A percentile compares a stretch with the other conserved stretches of the same genome.
Evolutionary conservation across 2,329 filamentous ascomycete genomes (phyloP).

Genomic region (Thielaviopsis euricoi): DNA sequence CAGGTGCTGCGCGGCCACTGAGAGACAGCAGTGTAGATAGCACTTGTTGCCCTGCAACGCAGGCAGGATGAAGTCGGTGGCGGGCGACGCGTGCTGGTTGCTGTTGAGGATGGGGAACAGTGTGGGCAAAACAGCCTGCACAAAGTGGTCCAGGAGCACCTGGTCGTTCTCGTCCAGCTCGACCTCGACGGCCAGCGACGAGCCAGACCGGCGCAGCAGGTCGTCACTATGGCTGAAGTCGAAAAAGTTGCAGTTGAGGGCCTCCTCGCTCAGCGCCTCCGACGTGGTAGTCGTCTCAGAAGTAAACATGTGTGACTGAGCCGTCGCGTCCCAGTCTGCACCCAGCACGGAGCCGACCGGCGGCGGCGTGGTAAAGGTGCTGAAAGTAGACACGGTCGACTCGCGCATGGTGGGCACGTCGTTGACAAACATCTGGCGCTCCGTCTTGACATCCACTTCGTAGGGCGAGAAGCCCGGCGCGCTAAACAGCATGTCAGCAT

Average conservation of each 20-base stretch:
- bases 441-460: constrained; percentile 91
- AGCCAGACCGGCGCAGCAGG: constrained; percentile 51
- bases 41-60: constrained; percentile 81
- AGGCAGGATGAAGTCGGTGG: constrained; percentile 68
- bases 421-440: constrained; percentile 85
- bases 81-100: constrained; percentile 70
- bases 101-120: constrained; percentile 87
- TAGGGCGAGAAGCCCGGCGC: constrained; percentile 51
- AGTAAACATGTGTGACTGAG: not conserved
- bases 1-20: constrained; percentile 80
- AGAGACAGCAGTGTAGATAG: constrained; percentile 90
- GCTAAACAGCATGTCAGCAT: constrained; percentile 23
- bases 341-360: constrained; percentile 50
- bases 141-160: constrained; percentile 75
- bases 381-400: constrained; percentile 82
- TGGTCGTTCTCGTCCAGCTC: constrained; percentile 80
- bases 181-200: constrained; percentile 48
- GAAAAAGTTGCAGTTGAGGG: constrained; percentile 45
- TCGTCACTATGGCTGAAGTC: constrained; percentile 58
- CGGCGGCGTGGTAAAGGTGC: constrained; percentile 70
- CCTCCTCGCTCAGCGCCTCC: constrained; percentile 2
- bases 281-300: not conserved
- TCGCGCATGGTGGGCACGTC: constrained; percentile 73
- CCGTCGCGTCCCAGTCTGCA: constrained; percentile 54
- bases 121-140: constrained; percentile 69